phyloP scores from a whole-genome alignment of 1,284 basidiomycete genomes.

The Cutaneotrichosporon cutaneum region DNA sequence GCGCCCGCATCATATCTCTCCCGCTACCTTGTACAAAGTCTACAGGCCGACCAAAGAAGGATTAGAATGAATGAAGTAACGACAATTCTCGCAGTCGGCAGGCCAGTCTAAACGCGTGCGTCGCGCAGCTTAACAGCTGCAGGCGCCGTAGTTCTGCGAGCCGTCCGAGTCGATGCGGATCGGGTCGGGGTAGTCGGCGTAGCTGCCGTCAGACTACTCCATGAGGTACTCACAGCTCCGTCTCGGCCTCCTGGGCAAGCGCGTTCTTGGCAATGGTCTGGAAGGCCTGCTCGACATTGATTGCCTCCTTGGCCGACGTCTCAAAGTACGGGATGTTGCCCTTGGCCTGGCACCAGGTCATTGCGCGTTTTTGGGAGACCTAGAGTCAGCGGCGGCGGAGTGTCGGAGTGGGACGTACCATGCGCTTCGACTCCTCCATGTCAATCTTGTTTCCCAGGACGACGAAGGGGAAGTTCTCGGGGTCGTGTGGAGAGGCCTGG shows the following conservation, averaged over 20 bases:
- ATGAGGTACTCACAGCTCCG: constrained; percentile 59
- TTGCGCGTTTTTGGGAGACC: constrained; percentile 91
- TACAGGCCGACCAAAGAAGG: constrained; percentile 13
- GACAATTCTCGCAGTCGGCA: constrained; percentile 5
- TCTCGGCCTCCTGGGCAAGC: constrained; percentile 92
- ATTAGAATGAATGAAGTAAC: constrained; percentile 6
- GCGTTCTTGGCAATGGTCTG: constrained; percentile 99
- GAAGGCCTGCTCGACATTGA: constrained; percentile 99
- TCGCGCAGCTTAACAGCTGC: constrained; percentile 68
- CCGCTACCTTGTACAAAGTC: constrained; percentile 13
- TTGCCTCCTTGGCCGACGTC: constrained; percentile 98
- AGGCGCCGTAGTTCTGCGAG: constrained; percentile 79
- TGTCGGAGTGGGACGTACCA: constrained; percentile 64
- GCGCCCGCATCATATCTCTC: constrained; percentile 1
- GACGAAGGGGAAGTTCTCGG: constrained; percentile 99
- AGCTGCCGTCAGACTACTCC: constrained; percentile 58
- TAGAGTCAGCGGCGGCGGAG: constrained; percentile 45
- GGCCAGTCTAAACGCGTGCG: neutral
- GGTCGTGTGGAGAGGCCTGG: constrained; percentile 93
- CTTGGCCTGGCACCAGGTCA: constrained; percentile 99
- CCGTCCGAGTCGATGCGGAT: constrained; percentile 94
- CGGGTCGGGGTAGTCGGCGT: constrained; percentile 98
- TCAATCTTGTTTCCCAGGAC: constrained; percentile 99
- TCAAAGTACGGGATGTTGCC: constrained; percentile 99
- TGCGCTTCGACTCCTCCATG: constrained; percentile 96